phyloP scores from a whole-genome alignment of 2,329 filamentous ascomycete species.

The Periconia sp. region DNA sequence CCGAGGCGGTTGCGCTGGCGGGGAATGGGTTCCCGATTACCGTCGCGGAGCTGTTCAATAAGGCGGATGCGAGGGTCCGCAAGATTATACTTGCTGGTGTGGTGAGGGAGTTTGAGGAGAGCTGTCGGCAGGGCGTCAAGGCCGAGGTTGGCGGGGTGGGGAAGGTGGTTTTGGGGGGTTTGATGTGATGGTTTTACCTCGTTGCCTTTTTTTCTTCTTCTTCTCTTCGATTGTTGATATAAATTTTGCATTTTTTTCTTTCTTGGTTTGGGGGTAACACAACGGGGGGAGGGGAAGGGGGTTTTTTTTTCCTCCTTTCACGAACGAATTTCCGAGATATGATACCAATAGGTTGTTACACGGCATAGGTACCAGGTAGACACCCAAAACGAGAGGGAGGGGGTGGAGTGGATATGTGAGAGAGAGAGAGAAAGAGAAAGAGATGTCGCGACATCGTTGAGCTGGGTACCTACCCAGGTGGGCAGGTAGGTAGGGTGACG shows the following conservation, averaged over 20 bases:
- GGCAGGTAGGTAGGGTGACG: too few species aligned
- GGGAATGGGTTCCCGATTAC: constrained; percentile 29
- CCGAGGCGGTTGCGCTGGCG: constrained; percentile 49
- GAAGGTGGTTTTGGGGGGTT: constrained; percentile 83
- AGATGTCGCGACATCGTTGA: too few species aligned
- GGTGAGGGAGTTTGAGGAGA: constrained; percentile 91
- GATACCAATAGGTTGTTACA: too few species aligned
- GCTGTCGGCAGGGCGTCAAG: constrained; percentile 73
- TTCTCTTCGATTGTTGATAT: neutral
- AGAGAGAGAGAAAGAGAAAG: too few species aligned
- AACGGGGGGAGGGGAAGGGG: too few species aligned
- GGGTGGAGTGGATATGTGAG: too few species aligned
- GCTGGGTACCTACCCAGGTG: too few species aligned
- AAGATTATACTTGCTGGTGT: constrained; percentile 88
- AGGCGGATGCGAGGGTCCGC: constrained; percentile 81
- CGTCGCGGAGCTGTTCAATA: constrained; percentile 83
- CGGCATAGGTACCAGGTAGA: too few species aligned
- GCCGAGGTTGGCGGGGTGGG: constrained; percentile 82
- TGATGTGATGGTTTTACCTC: constrained; percentile 58
- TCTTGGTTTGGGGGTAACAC: too few species aligned
- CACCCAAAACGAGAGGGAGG: too few species aligned
- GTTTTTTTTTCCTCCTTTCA: too few species aligned
- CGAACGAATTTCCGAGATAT: too few species aligned
- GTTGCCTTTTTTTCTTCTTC: neutral
- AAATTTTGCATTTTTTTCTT: neutral